A percentile compares a stretch with the other conserved stretches of the same genome.
Evolutionary conservation across 2,329 filamentous ascomycete species (phyloP).

Genomic region (Zalaria obscura): DNA sequence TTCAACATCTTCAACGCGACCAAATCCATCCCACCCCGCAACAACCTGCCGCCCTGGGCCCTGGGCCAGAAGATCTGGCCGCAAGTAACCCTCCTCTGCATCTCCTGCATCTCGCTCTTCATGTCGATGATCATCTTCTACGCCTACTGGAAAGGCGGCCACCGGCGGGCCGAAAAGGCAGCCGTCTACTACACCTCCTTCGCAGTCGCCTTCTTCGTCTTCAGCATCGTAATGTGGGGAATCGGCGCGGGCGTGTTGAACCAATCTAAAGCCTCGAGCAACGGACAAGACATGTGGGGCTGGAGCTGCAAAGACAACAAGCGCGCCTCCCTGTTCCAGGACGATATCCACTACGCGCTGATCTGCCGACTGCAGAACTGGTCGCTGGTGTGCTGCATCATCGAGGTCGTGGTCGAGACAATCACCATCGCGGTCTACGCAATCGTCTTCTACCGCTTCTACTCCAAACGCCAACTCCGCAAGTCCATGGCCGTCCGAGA

Average conservation of each 20-base stretch:
- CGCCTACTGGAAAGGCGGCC: constrained; percentile 79
- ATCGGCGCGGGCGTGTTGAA: constrained; percentile 76
- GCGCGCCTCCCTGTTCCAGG: constrained; percentile 58
- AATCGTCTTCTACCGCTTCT: constrained; percentile 93
- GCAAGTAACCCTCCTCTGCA: constrained; percentile 66
- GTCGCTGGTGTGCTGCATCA: constrained; percentile 90
- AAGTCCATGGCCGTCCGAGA: constrained; percentile 97
- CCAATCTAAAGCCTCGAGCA: constrained; percentile 54
- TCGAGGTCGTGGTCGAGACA: constrained; percentile 85
- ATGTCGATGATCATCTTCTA: constrained; percentile 70
- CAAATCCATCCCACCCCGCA: constrained; percentile 56
- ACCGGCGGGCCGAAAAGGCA: constrained; percentile 79
- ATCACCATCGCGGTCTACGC: constrained; percentile 88
- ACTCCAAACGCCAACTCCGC: constrained; percentile 84
- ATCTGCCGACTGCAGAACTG: constrained; percentile 92
- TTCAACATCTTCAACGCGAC: constrained; percentile 90
- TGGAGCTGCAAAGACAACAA: constrained; percentile 94
- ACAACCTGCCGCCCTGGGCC: constrained; percentile 76
- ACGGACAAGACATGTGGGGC: constrained; percentile 87
- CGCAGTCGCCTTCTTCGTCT: constrained; percentile 82
- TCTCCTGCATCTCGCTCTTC: constrained; percentile 66
- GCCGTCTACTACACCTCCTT: constrained; percentile 93
- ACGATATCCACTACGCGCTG: constrained; percentile 77
- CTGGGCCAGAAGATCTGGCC: constrained; percentile 70
- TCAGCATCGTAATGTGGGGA: constrained; percentile 86